phyloP scores from a whole-genome alignment of 305 asterid genomes.

The Rubia peregrina region DNA sequence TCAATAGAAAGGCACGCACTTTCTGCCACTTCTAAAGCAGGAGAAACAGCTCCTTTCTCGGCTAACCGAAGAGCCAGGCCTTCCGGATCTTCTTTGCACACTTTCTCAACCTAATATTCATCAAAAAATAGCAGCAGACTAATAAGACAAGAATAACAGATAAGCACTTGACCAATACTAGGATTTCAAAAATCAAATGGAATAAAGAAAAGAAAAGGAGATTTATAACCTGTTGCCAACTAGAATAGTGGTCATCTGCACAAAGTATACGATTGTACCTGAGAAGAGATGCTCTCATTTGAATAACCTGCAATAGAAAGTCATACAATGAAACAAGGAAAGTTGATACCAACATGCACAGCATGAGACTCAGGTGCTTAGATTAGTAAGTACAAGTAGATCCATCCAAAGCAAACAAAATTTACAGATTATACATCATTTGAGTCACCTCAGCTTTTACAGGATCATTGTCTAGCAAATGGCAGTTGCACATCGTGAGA shows the following conservation, averaged over 20 bases:
- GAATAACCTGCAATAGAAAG: constrained; percentile 51
- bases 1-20: constrained; percentile 90
- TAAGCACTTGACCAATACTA: neutral
- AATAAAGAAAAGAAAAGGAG: constrained; percentile 19
- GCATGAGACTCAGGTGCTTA: neutral
- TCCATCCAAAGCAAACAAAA: constrained; percentile 1
- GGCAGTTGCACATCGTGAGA: constrained; percentile 94
- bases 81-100: constrained; percentile 95
- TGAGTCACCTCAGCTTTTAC: constrained; percentile 64
- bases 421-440: constrained; percentile 10
- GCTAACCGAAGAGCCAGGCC: constrained; percentile 99
- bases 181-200: constrained; percentile 7
- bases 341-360: constrained; percentile 21
- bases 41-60: constrained; percentile 95
- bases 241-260: constrained; percentile 80
- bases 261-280: constrained; percentile 86
- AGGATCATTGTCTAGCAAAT: constrained; percentile 55
- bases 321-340: constrained; percentile 12
- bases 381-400: constrained; percentile 12
- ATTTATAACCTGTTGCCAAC: constrained; percentile 90
- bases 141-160: neutral
- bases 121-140: constrained; percentile 16
- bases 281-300: constrained; percentile 75
- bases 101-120: constrained; percentile 64
- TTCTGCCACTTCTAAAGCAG: constrained; percentile 94